Conservation (phyloP, 306 rosid species). For the Rosa rugosa region DNA sequence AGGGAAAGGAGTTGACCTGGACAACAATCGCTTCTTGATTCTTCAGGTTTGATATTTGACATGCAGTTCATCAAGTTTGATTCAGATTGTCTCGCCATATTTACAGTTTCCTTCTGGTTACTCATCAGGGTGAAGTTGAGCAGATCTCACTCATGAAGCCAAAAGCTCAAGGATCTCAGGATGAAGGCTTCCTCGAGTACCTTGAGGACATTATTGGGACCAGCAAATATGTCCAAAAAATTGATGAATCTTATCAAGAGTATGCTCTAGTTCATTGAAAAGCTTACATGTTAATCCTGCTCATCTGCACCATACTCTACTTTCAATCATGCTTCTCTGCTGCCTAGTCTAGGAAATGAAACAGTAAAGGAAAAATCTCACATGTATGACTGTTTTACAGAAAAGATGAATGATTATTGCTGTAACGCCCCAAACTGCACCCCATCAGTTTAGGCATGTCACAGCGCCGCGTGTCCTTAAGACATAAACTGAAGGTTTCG, state of each 20-base stretch:
- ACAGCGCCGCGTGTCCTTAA: no score
- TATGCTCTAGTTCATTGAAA: conserved; percentile 13
- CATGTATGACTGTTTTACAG: no score
- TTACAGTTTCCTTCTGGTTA: conserved; percentile 31
- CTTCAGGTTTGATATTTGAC: conserved; percentile 65
- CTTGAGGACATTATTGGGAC: conserved; percentile 97
- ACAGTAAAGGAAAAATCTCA: no score
- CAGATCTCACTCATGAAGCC: conserved; percentile 98
- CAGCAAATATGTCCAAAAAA: conserved; percentile 79
- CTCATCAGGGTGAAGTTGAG: conserved; percentile 87
- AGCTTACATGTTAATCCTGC: neutral
- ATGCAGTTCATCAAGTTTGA: neutral
- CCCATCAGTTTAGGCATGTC: no score
- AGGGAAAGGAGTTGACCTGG: conserved; percentile 97
- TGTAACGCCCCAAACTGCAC: no score
- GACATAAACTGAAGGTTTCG: no score
- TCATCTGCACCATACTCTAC: no score
- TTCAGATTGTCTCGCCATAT: neutral
- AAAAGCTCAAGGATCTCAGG: conserved; percentile 96
- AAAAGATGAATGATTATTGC: no score
- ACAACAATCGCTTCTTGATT: conserved; percentile 88
- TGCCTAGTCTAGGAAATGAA: no score
- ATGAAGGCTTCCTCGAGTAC: conserved; percentile 97
- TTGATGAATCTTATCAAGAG: conserved; percentile 75
- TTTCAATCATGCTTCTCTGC: no score